Conservation (phyloP, 805 yeast genomes). For the Starmerella stigmatis region DNA sequence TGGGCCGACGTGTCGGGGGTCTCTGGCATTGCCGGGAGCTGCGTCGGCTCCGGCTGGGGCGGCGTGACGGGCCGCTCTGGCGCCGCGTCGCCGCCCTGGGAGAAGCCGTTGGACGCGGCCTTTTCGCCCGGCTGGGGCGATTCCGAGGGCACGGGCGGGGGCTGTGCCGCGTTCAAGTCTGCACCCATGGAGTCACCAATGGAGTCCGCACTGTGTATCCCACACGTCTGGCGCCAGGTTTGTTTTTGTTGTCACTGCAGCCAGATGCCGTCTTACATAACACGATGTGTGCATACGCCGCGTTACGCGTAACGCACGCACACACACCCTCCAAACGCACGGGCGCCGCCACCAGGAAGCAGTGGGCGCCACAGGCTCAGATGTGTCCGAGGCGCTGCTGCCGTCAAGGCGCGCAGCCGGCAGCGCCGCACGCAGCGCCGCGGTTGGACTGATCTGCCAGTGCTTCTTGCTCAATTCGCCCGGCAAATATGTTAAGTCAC, state of each 20-base stretch:
- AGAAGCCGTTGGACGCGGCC: not conserved
- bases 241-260: constrained; percentile 3
- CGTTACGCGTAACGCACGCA: constrained; percentile 6
- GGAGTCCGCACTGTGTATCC: not conserved
- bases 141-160: not conserved
- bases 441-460: too few relatives aligned
- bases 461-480: too few relatives aligned
- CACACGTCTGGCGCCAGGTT: not conserved
- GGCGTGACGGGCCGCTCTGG: constrained; percentile 9
- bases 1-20: constrained; percentile 10
- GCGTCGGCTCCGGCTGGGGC: not conserved
- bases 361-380: too few relatives aligned
- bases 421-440: too few relatives aligned
- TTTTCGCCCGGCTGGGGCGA: not conserved
- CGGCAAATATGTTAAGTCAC: too few relatives aligned
- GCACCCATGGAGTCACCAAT: constrained; percentile 1
- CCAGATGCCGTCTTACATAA: constrained; percentile 1
- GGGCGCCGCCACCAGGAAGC: too few relatives aligned
- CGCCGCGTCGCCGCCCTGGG: not conserved
- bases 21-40: not conserved
- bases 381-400: too few relatives aligned
- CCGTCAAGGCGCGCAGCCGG: too few relatives aligned
- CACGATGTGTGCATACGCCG: constrained; percentile 1
- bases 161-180: constrained; percentile 1
- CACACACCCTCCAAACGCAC: too few relatives aligned